Evolutionary conservation across 345 rosid genomes (phyloP).

Genomic region (Arabidopsis arenosa): DNA sequence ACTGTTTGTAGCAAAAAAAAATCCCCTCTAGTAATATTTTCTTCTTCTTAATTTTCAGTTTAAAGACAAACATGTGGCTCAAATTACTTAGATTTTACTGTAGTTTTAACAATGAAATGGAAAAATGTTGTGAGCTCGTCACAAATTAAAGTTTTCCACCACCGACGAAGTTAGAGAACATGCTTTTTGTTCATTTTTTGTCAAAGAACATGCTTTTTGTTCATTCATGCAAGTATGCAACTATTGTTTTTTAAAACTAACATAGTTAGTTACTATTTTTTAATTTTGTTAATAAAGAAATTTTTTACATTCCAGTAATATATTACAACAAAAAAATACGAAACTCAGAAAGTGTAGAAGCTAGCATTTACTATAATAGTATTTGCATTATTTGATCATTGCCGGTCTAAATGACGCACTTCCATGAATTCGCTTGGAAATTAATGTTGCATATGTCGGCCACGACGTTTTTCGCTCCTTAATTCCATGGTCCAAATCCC

Average conservation of each 20-base stretch:
- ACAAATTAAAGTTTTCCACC: not conserved
- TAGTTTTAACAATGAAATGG: not conserved
- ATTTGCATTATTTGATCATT: constrained; percentile 15
- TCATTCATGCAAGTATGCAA: not conserved
- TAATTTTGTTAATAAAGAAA: no score
- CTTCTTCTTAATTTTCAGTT: not conserved
- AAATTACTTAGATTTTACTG: not conserved
- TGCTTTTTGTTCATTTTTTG: not conserved
- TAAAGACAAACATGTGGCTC: constrained; percentile 3
- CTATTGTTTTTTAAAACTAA: no score
- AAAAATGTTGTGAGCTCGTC: not conserved
- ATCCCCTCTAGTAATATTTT: not conserved
- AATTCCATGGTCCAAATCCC: constrained; percentile 23
- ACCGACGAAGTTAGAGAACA: constrained; percentile 11
- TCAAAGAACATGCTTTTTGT: not conserved
- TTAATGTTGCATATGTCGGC: constrained; percentile 34
- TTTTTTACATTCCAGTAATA: not conserved
- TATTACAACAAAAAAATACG: not conserved
- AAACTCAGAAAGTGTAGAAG: not conserved
- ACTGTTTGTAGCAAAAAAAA: not conserved
- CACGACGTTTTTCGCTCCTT: constrained; percentile 28
- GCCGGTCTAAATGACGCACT: constrained; percentile 24
- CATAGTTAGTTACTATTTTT: no score
- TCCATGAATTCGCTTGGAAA: constrained; percentile 29
- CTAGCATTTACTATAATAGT: not conserved